Evolutionary conservation across 345 rosid species (phyloP).

Genomic region (Xanthoceras sorbifolium): DNA sequence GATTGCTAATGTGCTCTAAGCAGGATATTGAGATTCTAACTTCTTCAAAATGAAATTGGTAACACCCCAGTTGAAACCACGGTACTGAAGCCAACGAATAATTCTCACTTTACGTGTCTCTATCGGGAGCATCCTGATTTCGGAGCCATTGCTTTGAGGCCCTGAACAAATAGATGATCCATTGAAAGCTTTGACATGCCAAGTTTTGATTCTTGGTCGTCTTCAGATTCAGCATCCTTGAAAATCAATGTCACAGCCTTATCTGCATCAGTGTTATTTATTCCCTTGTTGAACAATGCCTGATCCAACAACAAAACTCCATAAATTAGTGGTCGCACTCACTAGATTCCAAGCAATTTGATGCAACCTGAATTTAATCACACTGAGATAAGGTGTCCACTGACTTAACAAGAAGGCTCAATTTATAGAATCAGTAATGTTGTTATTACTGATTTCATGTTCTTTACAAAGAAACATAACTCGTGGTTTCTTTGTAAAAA

Average conservation of each 20-base stretch:
- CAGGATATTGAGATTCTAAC: slow-evolving; percentile 51
- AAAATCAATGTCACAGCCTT: slow-evolving; percentile 75
- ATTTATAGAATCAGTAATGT: not conserved
- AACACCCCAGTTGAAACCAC: slow-evolving; percentile 80
- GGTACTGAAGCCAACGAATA: slow-evolving; percentile 87
- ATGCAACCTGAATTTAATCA: not conserved
- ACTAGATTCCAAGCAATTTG: not conserved
- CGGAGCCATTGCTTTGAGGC: slow-evolving; percentile 74
- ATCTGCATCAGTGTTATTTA: slow-evolving; percentile 51
- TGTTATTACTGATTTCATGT: not conserved
- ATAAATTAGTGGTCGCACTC: slow-evolving; percentile 18
- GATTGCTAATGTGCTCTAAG: slow-evolving; percentile 25
- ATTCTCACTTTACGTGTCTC: slow-evolving; percentile 78
- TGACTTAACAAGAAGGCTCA: not conserved
- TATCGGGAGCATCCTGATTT: slow-evolving; percentile 54
- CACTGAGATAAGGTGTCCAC: not conserved
- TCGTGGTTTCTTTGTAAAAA: too few species aligned
- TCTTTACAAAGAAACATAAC: not conserved
- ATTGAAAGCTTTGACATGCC: slow-evolving; percentile 62
- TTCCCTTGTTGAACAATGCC: slow-evolving; percentile 73
- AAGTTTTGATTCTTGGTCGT: slow-evolving; percentile 42
- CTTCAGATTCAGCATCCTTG: slow-evolving; percentile 44
- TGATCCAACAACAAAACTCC: slow-evolving; percentile 29
- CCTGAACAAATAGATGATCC: slow-evolving; percentile 68
- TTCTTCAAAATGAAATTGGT: slow-evolving; percentile 54